A percentile compares a stretch with the other conserved stretches of the same genome.
Conservation (phyloP, 2,329 filamentous ascomycete genomes). For the Penicillium polonicum region DNA sequence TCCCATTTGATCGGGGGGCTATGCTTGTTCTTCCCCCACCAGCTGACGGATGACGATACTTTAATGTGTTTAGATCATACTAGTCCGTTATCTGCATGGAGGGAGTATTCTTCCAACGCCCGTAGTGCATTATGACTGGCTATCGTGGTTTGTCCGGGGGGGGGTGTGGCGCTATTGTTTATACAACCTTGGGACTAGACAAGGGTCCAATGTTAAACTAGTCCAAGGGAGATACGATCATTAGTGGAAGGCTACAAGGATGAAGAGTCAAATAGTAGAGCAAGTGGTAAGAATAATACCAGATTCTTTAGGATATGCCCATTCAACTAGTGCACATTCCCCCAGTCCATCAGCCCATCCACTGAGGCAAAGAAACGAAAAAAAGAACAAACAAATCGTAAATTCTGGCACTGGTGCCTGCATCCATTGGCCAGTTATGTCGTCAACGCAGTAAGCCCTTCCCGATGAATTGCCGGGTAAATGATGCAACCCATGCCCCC, state of each 20-base stretch:
- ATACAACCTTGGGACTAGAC: background rate
- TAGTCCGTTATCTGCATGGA: background rate
- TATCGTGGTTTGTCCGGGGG: background rate
- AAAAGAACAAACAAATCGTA: constrained; percentile 4
- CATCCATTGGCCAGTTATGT: constrained; percentile 22
- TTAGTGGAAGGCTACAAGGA: background rate
- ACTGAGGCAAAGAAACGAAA: background rate
- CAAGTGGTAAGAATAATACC: background rate
- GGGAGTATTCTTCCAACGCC: background rate
- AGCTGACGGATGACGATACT: background rate
- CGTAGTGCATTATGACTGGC: constrained; percentile 3
- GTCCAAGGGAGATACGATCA: background rate
- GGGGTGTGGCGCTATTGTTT: background rate
- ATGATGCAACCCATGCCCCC: background rate
- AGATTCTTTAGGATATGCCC: background rate
- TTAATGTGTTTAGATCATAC: background rate
- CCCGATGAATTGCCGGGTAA: background rate
- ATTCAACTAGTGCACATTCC: background rate
- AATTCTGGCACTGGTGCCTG: constrained; percentile 17
- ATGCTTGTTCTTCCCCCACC: background rate
- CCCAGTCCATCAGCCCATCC: background rate
- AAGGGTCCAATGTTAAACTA: background rate
- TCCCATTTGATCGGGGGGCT: constrained; percentile 6
- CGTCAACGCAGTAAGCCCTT: constrained; percentile 12
- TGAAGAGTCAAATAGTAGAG: background rate